Evolutionary conservation across 2,329 filamentous ascomycete species (phyloP).

Genomic region (Colletotrichum costaricense): DNA sequence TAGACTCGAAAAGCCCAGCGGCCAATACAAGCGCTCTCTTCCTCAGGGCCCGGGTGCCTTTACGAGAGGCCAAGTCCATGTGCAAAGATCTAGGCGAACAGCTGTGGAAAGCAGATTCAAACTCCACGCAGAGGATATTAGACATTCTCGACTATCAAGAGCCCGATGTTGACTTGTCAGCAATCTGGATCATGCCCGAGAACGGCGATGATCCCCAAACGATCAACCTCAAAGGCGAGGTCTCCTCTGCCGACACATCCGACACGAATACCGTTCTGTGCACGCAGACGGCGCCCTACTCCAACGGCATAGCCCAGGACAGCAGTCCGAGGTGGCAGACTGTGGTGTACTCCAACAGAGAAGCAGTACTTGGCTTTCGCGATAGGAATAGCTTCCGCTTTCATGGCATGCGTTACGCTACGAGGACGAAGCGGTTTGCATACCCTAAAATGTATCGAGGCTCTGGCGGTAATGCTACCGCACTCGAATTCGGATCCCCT

Average conservation of each 20-base stretch:
- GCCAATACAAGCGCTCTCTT: slow-evolving; percentile 49
- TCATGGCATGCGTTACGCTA: slow-evolving; percentile 54
- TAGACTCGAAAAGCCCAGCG: slow-evolving; percentile 47
- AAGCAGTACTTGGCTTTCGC: slow-evolving; percentile 53
- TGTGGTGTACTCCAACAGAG: slow-evolving; percentile 50
- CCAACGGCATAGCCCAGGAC: slow-evolving; percentile 46
- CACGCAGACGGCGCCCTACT: slow-evolving; percentile 56
- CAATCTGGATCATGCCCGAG: slow-evolving; percentile 50
- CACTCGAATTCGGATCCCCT: slow-evolving; percentile 45
- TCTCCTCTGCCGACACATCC: slow-evolving; percentile 35
- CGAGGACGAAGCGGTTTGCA: slow-evolving; percentile 50
- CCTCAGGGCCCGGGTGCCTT: slow-evolving; percentile 42
- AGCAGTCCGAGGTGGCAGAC: slow-evolving; percentile 49
- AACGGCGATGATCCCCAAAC: slow-evolving; percentile 37
- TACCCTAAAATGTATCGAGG: slow-evolving; percentile 50
- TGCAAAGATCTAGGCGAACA: slow-evolving; percentile 53
- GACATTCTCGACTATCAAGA: slow-evolving; percentile 51
- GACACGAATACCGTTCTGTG: slow-evolving; percentile 50
- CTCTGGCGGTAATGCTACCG: slow-evolving; percentile 41
- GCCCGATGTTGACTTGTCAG: slow-evolving; percentile 37
- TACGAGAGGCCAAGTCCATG: slow-evolving; percentile 42
- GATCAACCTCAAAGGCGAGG: slow-evolving; percentile 42
- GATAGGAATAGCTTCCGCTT: slow-evolving; percentile 62
- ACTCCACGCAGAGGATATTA: slow-evolving; percentile 46
- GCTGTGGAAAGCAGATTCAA: slow-evolving; percentile 48